These are phyloP conservation scores for Aspergillus hancockii DNA, from an alignment of 495 filamentous ascomycete species.

Conservation along the genomic window DNA sequence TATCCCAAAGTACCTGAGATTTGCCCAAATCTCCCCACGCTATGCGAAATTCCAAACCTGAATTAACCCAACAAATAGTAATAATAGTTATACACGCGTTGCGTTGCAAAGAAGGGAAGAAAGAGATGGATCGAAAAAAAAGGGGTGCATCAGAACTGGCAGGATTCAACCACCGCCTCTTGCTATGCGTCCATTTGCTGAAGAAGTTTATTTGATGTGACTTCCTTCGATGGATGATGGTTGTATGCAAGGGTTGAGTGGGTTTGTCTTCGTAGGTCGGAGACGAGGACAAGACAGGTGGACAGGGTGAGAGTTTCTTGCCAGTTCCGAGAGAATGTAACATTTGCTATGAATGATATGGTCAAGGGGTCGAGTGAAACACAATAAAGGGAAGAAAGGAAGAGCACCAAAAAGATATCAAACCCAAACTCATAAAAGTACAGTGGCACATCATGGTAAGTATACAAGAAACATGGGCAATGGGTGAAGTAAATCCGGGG, in stretches of 20 bases:
- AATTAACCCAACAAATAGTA: conserved; percentile 11
- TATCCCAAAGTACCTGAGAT: conserved; percentile 4
- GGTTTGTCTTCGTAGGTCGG: not conserved
- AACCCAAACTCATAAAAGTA: not conserved
- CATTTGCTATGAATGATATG: conserved; percentile 18
- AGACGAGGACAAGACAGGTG: not conserved
- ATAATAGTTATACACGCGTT: not conserved
- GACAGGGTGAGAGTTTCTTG: conserved; percentile 2
- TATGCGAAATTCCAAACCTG: conserved; percentile 23
- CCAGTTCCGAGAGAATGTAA: conserved; percentile 12
- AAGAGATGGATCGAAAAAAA: not conserved
- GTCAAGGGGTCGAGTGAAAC: conserved; percentile 9
- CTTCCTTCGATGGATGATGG: not conserved
- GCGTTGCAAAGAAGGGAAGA: not conserved
- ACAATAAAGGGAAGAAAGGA: conserved; percentile 6
- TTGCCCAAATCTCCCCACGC: conserved; percentile 22
- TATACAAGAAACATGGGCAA: not conserved
- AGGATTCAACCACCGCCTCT: not conserved
- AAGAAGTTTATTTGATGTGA: not conserved
- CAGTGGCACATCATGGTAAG: not conserved
- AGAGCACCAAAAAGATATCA: not conserved
- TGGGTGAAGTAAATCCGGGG: conserved; percentile 7
- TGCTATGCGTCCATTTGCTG: not conserved
- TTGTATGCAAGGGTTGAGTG: not conserved
- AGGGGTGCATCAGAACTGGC: not conserved